Base-by-base conservation (phyloP, 768 basidiomycete genomes). In the Suillus subluteus region DNA sequence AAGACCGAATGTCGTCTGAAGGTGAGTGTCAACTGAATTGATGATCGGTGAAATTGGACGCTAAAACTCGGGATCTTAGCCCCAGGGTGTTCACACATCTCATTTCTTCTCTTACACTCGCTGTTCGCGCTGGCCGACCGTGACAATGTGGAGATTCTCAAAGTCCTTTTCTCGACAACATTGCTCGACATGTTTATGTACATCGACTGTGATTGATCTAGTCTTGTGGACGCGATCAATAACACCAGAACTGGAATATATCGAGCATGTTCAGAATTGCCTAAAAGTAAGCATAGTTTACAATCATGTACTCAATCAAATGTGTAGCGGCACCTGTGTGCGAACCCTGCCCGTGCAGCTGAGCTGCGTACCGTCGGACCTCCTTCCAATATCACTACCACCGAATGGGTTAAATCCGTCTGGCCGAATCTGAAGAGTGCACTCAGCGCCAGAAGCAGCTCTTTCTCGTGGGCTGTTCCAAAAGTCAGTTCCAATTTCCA, bases 171-270 rank as follows among this genome's bases (percentile, higher is more conserved):
- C 44, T 65, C 63, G 11, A 71, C 65, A 37, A 38, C 68, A 12
- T 71, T 74, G 26, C 6, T 73, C 1, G 72, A 75, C 43, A 73
- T 74, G 72, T 62, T 70, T n/a, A 65, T 66, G 15, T 65, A 64
- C 55, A 66, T 75, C 64, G 73, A 71, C 23, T 63, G 73, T n/a
- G 72, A 74, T 41, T 74, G 73, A 72, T 65, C 67, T 30, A 46
- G 8, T 6, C 68, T 73, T 35, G 40, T 75, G 13, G 15, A 63
- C 15, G 52, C 62, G 58, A 46, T 75, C 18, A 70, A 69, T 54
- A n/a, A 37, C 73, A 4, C 73, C 69, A 2, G 59, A 70, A 11
- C 66, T 65, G 58, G 74, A 75, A 55, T 66, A 72, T 54, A 65
- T 58, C 7, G 54, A 55, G 3, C 65, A 70, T 30, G 70, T 74